Base-by-base conservation (phyloP, 1,139 yeast species). In the Taiozyma onychis region DNA sequence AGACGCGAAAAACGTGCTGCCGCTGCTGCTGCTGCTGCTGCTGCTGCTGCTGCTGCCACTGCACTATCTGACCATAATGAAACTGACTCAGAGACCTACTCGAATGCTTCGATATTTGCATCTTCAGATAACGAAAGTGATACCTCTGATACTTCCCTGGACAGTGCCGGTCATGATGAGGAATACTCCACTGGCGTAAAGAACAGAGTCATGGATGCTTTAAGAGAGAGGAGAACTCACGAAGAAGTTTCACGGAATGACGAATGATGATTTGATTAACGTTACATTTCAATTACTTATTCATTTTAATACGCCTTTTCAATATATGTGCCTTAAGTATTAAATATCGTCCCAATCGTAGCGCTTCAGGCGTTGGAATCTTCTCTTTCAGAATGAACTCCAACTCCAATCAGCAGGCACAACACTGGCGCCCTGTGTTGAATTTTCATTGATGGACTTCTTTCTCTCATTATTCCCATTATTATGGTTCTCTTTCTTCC, bases 371-470 rank as follows among this genome's bases (percentile, higher is more conserved):
- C 18, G 18, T 18, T 18, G 3, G 18, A 18, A 18, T 18, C 18
- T 18, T 39, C 11, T 39, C 39, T 35, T 18, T 48, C 43, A 60
- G 42, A 60, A 60, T 2, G 64, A 60, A 44, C 62, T 59, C 64
- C 64, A 60, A 37, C 57, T 60, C 64, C 64, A 60, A 46, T 60
- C 64, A 10, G 61, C 63, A 27, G 64, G 64, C 7, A 60, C 43
- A 4, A 24, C 62, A 30, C 44, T 54, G 3, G 59, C 60, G 9
- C 54, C 56, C 14, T 41, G 37, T 3, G 47, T 11, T 37, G 41
- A 37, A 35, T 26, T 45, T 8, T 48, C 54, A 6, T 16, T 45
- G 6, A 47, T 27, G 10, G 52, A 45, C 28, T 50, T 49, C 44
- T 41, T 46, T 26, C 52, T 44, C 14, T 45, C 48, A 39, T 30